These are phyloP conservation scores for Talaromyces nanjingensis DNA, from an alignment of 495 filamentous ascomycete genomes.

Conservation along the genomic window DNA sequence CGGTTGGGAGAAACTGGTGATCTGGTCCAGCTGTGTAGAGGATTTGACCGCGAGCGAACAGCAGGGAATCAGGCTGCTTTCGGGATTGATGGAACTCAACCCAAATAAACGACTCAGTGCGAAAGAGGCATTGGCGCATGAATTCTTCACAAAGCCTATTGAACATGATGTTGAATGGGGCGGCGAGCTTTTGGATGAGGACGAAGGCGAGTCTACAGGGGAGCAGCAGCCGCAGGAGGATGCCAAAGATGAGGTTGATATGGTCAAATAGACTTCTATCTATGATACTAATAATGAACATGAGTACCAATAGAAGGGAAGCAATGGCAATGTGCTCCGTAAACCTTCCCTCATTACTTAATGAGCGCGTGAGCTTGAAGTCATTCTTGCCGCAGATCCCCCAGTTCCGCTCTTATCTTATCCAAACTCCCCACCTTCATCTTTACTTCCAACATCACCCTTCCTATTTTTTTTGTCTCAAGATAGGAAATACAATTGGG, in stretches of 20 bases:
- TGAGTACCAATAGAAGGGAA: background rate
- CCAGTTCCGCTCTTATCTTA: background rate
- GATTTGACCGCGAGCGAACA: conserved; percentile 41
- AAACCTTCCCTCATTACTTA: background rate
- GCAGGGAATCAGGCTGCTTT: conserved; percentile 51
- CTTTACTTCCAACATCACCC: background rate
- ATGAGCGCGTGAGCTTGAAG: background rate
- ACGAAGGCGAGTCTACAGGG: conserved; percentile 16
- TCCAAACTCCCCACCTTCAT: background rate
- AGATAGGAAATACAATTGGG: too few species aligned
- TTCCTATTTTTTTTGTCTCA: too few species aligned
- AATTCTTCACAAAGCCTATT: conserved; percentile 53
- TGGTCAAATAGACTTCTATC: conserved; percentile 17
- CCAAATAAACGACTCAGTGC: conserved; percentile 51
- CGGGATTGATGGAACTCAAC: conserved; percentile 55
- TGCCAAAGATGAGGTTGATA: conserved; percentile 38
- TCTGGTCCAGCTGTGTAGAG: conserved; percentile 69
- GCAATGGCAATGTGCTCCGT: background rate
- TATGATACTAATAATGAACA: background rate
- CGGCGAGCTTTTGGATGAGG: conserved; percentile 24
- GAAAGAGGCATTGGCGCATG: conserved; percentile 51
- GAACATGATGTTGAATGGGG: conserved; percentile 43
- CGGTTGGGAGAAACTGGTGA: conserved; percentile 81
- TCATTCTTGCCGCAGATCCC: background rate
- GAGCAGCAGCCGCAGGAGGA: conserved; percentile 27